Evolutionary conservation across 2,329 filamentous ascomycete genomes (phyloP).

Genomic region (Trichoderma sp.): DNA sequence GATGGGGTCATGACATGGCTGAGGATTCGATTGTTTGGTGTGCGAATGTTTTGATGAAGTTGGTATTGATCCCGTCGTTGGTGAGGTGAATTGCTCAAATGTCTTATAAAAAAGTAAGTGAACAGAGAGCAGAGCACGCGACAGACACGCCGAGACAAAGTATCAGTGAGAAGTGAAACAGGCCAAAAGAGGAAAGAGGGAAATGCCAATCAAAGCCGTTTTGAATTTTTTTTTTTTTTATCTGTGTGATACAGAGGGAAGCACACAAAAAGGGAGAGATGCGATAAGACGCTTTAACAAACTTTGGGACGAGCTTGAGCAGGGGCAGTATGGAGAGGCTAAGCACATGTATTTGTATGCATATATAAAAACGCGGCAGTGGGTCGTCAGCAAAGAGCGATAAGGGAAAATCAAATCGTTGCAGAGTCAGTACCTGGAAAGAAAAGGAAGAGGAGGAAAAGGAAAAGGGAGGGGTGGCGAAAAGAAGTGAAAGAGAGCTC

Average conservation of each 20-base stretch:
- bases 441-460: neutral
- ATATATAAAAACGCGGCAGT: neutral
- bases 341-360: neutral
- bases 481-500: neutral
- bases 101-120: neutral
- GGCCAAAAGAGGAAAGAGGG: neutral
- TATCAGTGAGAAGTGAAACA: neutral
- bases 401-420: neutral
- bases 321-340: neutral
- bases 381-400: constrained; percentile 10
- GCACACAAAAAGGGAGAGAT: neutral
- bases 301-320: neutral
- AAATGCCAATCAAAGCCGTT: constrained; percentile 10
- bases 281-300: neutral
- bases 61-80: neutral
- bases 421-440: neutral
- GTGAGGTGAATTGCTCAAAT: neutral
- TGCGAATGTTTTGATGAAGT: neutral
- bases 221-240: neutral
- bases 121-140: constrained; percentile 1
- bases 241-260: neutral
- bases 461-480: neutral
- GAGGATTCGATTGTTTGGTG: neutral
- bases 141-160: constrained; percentile 5
- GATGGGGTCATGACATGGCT: constrained; percentile 25